These are phyloP conservation scores for Pelargonium australe DNA, from an alignment of 441 rosid species.

Conservation along the genomic window DNA sequence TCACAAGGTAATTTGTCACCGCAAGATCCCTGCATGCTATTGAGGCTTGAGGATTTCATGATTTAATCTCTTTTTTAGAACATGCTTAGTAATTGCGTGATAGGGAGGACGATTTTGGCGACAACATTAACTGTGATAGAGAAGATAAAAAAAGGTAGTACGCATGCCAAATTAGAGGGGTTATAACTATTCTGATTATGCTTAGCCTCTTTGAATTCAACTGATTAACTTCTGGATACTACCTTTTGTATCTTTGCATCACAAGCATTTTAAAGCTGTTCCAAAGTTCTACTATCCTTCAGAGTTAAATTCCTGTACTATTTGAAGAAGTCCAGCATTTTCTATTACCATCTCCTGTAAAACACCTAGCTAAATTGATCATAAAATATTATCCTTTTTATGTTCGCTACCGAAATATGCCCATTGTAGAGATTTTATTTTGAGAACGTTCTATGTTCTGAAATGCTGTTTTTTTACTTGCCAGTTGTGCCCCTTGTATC, in stretches of 20 bases:
- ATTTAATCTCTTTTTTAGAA: neutral
- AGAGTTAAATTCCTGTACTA: neutral
- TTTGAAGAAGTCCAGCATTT: neutral
- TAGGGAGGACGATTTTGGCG: neutral
- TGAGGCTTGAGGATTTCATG: neutral
- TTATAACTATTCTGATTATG: neutral
- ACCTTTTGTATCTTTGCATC: neutral
- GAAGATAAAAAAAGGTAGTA: neutral
- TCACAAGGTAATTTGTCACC: conserved; percentile 65
- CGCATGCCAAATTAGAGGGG: neutral
- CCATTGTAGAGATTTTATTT: neutral
- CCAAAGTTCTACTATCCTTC: neutral
- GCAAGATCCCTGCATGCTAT: neutral
- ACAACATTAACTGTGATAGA: neutral
- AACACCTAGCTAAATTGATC: neutral
- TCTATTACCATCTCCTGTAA: neutral
- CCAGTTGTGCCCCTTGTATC: conserved; percentile 93
- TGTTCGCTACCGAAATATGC: neutral
- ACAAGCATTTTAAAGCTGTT: neutral
- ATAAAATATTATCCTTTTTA: neutral
- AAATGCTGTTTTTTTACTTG: conserved; percentile 14
- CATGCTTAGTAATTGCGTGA: neutral
- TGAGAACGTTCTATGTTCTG: neutral
- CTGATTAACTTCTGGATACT: neutral
- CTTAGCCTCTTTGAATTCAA: neutral